Percentiles rank a stretch among this genome's conserved stretches.
These are phyloP conservation scores for Beauveria brongniartii DNA, from an alignment of 2,329 filamentous ascomycete species.

Conservation along the genomic window DNA sequence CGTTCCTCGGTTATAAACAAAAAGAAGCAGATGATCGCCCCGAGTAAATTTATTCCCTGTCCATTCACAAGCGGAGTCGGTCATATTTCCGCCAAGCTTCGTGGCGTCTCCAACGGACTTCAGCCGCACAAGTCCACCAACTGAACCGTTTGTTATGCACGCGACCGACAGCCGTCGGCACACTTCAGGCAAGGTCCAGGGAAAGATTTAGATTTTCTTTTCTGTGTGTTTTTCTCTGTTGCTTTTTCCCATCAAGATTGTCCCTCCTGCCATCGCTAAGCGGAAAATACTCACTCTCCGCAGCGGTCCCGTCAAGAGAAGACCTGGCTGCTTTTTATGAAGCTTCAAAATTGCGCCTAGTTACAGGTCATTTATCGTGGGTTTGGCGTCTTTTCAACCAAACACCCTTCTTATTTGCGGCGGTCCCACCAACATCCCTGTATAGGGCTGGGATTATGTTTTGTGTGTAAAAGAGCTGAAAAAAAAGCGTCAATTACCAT, in stretches of 20 bases:
- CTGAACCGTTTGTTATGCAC: background rate
- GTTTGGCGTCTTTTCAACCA: too few species aligned
- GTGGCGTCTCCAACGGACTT: background rate
- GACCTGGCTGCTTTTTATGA: too few species aligned
- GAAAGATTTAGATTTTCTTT: background rate
- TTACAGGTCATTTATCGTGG: too few species aligned
- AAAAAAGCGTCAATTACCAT: background rate
- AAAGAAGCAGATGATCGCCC: background rate
- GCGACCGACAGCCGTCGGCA: background rate
- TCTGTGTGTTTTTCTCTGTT: background rate
- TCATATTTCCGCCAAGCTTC: background rate
- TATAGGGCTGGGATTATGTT: background rate
- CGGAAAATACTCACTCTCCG: background rate
- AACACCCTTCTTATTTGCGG: too few species aligned
- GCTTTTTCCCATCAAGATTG: too few species aligned
- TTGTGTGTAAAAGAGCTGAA: too few species aligned
- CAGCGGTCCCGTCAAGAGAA: background rate
- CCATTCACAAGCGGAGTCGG: too few species aligned
- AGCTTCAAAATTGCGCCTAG: too few species aligned
- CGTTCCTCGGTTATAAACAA: background rate
- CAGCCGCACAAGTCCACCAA: background rate
- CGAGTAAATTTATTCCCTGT: background rate
- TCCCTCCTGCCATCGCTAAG: background rate
- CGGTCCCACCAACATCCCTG: background rate
- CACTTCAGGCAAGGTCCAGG: too few species aligned